A percentile compares a stretch with the other conserved stretches of the same genome.
These are phyloP conservation scores for Candida loeiensis DNA, from an alignment of 805 yeast species.

Conservation along the genomic window DNA sequence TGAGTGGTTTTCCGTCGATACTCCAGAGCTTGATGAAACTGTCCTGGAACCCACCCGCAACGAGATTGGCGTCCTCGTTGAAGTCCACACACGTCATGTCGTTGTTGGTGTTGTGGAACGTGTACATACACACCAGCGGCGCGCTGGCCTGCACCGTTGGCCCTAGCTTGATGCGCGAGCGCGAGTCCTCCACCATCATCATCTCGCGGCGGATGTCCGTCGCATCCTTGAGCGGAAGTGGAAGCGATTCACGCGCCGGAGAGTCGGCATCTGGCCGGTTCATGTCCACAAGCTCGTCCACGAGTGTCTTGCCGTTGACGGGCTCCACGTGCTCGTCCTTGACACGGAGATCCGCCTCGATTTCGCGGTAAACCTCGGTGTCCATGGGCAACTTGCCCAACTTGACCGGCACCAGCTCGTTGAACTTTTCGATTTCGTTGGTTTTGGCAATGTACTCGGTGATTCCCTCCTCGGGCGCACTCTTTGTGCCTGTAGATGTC, in stretches of 20 bases:
- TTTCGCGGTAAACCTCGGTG: slow-evolving; percentile 77
- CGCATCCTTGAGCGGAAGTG: slow-evolving; percentile 81
- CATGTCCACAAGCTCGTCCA: slow-evolving; percentile 63
- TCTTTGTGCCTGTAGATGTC: slow-evolving; percentile 29
- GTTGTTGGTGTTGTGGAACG: slow-evolving; percentile 91
- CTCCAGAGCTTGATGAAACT: slow-evolving; percentile 90
- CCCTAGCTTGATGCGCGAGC: slow-evolving; percentile 68
- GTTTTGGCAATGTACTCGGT: slow-evolving; percentile 42
- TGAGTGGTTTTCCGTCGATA: slow-evolving; percentile 83
- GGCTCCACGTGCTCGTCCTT: slow-evolving; percentile 55
- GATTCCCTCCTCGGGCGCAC: slow-evolving; percentile 48
- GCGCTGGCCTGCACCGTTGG: slow-evolving; percentile 66
- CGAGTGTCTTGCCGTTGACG: slow-evolving; percentile 43
- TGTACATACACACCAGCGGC: slow-evolving; percentile 97
- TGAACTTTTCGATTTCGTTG: slow-evolving; percentile 56
- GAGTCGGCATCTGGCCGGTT: slow-evolving; percentile 57
- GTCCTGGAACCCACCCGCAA: slow-evolving; percentile 95
- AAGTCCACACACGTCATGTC: slow-evolving; percentile 84
- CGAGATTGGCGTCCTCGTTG: slow-evolving; percentile 79
- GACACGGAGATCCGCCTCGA: slow-evolving; percentile 76
- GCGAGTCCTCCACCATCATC: slow-evolving; percentile 73
- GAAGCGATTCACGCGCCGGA: slow-evolving; percentile 72
- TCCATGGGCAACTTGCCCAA: slow-evolving; percentile 85
- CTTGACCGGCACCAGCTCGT: slow-evolving; percentile 62
- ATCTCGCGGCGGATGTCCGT: slow-evolving; percentile 78